A percentile compares a stretch with the other conserved stretches of the same genome.
These are phyloP conservation scores for Cotoneaster glaucophyllus DNA, from an alignment of 306 rosid genomes.

Conservation along the genomic window DNA sequence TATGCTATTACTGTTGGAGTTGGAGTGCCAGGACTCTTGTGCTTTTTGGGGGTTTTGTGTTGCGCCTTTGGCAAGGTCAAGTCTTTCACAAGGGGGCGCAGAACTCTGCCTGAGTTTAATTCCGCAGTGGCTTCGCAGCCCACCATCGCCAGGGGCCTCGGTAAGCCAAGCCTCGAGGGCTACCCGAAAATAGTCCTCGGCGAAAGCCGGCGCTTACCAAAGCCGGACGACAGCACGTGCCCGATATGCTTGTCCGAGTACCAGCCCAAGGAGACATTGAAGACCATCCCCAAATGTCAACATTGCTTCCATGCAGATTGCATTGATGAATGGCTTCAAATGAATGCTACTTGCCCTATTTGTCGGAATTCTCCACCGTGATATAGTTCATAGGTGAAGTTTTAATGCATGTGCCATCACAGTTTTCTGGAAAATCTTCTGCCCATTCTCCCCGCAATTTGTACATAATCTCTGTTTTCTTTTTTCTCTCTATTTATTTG, in stretches of 20 bases:
- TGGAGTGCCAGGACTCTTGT: slow-evolving; percentile 36
- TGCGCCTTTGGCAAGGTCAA: slow-evolving; percentile 25
- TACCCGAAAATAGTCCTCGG: slow-evolving; percentile 57
- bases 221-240: slow-evolving; percentile 37
- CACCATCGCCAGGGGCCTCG: slow-evolving; percentile 32
- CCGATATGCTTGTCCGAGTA: slow-evolving; percentile 67
- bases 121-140: slow-evolving; percentile 23
- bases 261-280: slow-evolving; percentile 49
- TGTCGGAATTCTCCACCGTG: slow-evolving; percentile 50
- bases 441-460: neutral
- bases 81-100: slow-evolving; percentile 1
- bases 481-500: neutral
- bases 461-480: neutral
- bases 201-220: slow-evolving; percentile 34
- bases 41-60: slow-evolving; percentile 37
- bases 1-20: slow-evolving; percentile 41
- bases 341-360: slow-evolving; percentile 68
- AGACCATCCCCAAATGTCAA: slow-evolving; percentile 52
- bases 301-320: slow-evolving; percentile 73
- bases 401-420: neutral
- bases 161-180: slow-evolving; percentile 46
- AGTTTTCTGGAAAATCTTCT: neutral
- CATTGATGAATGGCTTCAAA: slow-evolving; percentile 67
- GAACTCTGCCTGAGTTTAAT: slow-evolving; percentile 33
- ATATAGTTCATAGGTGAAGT: neutral